These are phyloP conservation scores for Microstegium vimineum DNA, from an alignment of 176 grass and related monocot genomes.

Conservation along the genomic window DNA sequence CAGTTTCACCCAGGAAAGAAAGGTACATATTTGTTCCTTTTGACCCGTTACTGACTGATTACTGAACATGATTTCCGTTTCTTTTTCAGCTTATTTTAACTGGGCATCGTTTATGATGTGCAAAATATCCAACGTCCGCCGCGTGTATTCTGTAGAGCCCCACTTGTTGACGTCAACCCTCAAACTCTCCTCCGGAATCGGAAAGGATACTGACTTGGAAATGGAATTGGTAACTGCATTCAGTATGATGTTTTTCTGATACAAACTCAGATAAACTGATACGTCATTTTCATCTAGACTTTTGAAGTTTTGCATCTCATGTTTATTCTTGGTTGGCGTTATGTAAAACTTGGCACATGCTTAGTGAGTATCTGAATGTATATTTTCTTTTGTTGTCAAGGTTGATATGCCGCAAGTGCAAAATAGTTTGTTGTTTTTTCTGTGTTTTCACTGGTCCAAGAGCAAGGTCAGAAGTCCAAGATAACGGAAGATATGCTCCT, in stretches of 20 bases:
- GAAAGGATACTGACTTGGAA: neutral
- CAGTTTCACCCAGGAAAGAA: constrained; percentile 24
- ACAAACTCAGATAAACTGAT: neutral
- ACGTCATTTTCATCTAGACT: neutral
- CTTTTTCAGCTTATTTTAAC: neutral
- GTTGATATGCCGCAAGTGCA: neutral
- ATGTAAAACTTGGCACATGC: neutral
- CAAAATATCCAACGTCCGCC: neutral
- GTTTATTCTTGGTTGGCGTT: neutral
- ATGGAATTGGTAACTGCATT: neutral
- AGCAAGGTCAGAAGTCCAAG: constrained; percentile 4
- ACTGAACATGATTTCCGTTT: neutral
- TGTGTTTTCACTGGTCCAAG: constrained; percentile 1
- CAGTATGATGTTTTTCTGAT: neutral
- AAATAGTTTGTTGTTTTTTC: neutral
- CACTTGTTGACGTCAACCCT: neutral
- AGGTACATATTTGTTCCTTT: neutral
- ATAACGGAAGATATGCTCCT: constrained; percentile 12
- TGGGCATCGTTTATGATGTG: neutral
- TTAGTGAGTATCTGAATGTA: neutral
- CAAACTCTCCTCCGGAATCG: neutral
- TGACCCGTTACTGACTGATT: neutral
- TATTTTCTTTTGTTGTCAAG: neutral
- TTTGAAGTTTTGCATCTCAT: neutral
- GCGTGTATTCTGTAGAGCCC: neutral